phyloP scores from a whole-genome alignment of 768 basidiomycete species.

The Collybia sp. region DNA sequence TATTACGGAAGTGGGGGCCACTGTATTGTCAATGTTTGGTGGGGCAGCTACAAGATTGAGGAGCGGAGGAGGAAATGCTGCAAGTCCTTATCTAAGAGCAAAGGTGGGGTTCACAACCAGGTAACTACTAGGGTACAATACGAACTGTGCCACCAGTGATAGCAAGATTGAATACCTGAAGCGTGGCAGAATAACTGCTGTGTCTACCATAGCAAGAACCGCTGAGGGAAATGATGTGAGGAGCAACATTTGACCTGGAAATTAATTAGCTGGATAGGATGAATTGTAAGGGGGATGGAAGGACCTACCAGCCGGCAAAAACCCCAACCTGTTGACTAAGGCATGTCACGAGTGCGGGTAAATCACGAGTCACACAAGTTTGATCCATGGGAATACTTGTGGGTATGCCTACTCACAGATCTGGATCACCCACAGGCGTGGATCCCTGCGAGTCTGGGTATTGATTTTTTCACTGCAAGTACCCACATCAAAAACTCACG shows the following conservation, averaged over 20 bases:
- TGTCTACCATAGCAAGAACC: background rate
- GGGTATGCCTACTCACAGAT: too few species aligned
- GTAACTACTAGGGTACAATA: background rate
- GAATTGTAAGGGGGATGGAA: background rate
- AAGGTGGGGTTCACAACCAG: background rate
- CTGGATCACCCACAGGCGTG: too few species aligned
- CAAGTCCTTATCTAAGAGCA: background rate
- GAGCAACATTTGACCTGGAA: background rate
- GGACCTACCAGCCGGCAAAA: background rate
- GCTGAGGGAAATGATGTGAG: background rate
- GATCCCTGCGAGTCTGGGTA: too few species aligned
- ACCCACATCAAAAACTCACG: too few species aligned
- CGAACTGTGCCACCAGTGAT: background rate
- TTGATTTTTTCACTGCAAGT: too few species aligned
- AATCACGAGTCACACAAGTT: too few species aligned
- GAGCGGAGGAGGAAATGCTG: too few species aligned
- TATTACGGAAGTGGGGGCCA: background rate
- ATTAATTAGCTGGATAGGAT: background rate
- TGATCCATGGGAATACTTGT: too few species aligned
- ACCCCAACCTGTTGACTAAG: too few species aligned
- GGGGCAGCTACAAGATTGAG: background rate
- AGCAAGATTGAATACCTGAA: background rate
- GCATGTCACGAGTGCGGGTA: too few species aligned
- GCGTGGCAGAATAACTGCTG: background rate
- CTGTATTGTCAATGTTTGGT: background rate